Evolutionary conservation across 1,284 basidiomycete species (phyloP).

Genomic region (Rhodotorula sp.): DNA sequence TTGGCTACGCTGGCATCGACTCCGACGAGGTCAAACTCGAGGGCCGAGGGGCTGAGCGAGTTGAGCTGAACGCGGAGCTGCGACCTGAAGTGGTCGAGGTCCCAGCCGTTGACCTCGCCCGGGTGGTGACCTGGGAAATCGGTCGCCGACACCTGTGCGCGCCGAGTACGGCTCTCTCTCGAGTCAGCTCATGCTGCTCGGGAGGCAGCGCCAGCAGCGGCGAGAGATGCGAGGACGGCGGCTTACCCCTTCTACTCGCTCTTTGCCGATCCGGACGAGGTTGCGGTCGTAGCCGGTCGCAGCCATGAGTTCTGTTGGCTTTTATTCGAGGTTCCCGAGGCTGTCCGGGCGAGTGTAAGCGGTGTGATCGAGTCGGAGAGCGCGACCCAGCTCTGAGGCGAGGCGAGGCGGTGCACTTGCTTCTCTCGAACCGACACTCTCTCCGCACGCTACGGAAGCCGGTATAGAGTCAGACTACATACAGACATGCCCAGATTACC

Average conservation of each 20-base stretch:
- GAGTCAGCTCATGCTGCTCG: no score
- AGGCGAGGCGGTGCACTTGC: background rate
- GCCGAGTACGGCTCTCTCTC: background rate
- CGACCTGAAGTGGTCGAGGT: conserved; percentile 72
- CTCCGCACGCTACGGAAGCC: background rate
- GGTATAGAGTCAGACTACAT: background rate
- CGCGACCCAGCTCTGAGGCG: no score
- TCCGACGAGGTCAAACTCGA: conserved; percentile 94
- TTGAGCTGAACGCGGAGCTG: conserved; percentile 71
- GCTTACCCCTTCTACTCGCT: conserved; percentile 40
- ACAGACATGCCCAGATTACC: background rate
- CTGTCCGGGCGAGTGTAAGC: background rate
- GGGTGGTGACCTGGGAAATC: conserved; percentile 86
- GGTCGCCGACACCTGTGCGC: conserved; percentile 67
- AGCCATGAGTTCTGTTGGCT: conserved; percentile 2
- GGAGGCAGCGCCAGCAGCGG: no score
- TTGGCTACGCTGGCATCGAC: conserved; percentile 97
- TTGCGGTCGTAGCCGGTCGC: conserved; percentile 15
- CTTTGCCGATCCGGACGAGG: conserved; percentile 37
- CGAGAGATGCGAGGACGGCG: no score
- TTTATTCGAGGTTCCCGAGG: background rate
- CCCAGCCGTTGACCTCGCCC: conserved; percentile 79
- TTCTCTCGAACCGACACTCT: no score
- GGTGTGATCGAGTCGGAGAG: background rate
- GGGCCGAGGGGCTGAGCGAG: conserved; percentile 71